Base-by-base conservation (phyloP, 192 early-diverging fungal species). In the Oehlia diaphana region DNA sequence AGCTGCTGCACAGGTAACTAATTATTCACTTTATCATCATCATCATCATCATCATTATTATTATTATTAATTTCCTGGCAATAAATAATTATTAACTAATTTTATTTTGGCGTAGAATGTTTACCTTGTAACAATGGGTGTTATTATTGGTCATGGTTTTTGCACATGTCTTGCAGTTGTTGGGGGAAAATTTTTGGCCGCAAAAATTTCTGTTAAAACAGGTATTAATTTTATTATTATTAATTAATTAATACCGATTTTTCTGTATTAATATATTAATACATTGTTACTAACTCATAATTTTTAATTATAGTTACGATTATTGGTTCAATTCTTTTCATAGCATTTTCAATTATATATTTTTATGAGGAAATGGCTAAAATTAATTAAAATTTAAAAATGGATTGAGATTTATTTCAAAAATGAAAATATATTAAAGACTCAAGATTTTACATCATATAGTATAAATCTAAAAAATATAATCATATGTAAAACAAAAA, bases 101-200 rank as follows among this genome's bases (percentile, higher is more conserved):
- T 37, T 37, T 37, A 3, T 37, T 49, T 7, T 16, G n/a, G 16
- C 44, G 3, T 84, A 96, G 88, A 92, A 96, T 87, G 95, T 98
- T 71, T 93, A 91, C 79, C 95, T 91, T 84, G 98, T 99, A 70
- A 92, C 94, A 0, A 78, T 95, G 33, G 97, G 98, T 53, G 92
- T 93, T 8, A 89, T 98, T 21, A 80, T 92, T 66, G 98, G 98
- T 23, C 98, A 99, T 86, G 88, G 93, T 31, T 83, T 97, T 64
- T 99, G 98, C 84, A 95, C 96, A 39, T 93, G 91, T 39, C 80
- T 97, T 44, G 98, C 98, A 3, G 98, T 99, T 6, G 82, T 99
- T 42, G 97, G 97, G 81, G 98, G 98, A 13, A 91, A 92, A 77
- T 90, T 98, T 84, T 85, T 94, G 80, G 96, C 95, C 13, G 84